These are phyloP conservation scores for Pythium pyrilobum DNA, from an alignment of 352 stramenopile genomes.

Conservation along the genomic window DNA sequence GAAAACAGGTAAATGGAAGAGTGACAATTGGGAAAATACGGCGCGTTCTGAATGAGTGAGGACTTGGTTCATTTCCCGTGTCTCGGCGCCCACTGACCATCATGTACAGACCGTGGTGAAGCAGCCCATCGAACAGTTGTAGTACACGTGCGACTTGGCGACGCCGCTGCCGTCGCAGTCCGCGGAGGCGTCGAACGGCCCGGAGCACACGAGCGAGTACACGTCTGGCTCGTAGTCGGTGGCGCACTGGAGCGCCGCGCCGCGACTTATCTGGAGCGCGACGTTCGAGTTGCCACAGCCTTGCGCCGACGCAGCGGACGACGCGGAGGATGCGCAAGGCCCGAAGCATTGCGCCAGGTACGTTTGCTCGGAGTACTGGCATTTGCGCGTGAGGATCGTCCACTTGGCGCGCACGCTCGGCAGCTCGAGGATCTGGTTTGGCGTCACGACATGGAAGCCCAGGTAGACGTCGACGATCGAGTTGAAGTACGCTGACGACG, in stretches of 20 bases:
- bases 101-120: conserved; percentile 40
- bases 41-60: conserved; percentile 11
- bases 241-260: conserved; percentile 21
- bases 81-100: background rate
- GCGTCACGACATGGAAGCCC: conserved; percentile 63
- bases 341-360: conserved; percentile 48
- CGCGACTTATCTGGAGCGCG: conserved; percentile 28
- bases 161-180: conserved; percentile 43
- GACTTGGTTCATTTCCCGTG: background rate
- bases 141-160: conserved; percentile 37
- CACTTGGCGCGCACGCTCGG: conserved; percentile 35
- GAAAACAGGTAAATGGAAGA: conserved; percentile 2
- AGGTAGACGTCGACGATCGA: conserved; percentile 59
- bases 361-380: conserved; percentile 36
- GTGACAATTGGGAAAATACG: background rate
- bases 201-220: conserved; percentile 36
- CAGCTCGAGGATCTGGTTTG: conserved; percentile 66
- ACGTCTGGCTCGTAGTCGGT: conserved; percentile 43
- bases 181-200: conserved; percentile 39
- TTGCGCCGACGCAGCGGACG: conserved; percentile 4
- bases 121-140: conserved; percentile 57
- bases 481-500: conserved; percentile 52
- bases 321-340: conserved; percentile 23
- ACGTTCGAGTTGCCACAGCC: conserved; percentile 57
- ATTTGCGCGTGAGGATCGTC: conserved; percentile 58